Evolutionary conservation across 768 basidiomycete species (phyloP), one percentile per base, ranked within the genome.

Genomic region (Lactifluus echinatus): DNA sequence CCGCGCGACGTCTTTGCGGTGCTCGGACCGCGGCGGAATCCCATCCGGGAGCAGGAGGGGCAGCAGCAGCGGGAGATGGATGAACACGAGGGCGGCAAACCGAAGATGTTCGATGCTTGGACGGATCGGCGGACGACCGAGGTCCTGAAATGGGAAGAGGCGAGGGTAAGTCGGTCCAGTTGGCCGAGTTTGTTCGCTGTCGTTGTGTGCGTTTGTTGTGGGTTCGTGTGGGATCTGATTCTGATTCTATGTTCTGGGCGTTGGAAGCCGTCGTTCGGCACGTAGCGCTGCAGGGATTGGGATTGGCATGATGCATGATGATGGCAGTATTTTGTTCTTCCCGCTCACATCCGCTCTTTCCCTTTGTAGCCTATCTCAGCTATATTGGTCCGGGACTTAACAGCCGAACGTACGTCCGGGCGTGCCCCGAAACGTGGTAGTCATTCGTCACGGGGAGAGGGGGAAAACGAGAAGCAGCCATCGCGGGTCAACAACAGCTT

Each of bases 41-140:
- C n/a, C n/a, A n/a, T n/a, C n/a, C n/a, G 0, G 17, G 37, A 12
- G 19, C 15, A 15, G 19, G 39, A 3, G n/a, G n/a, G 15, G n/a
- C 15, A 8, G 4, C 4, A 19, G 2, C 19, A 15, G 14, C 8
- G 10, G 10, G 47, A 23, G 26, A n/a, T 17, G 6, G 28, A n/a
- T 4, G 19, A 8, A 4, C 24, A 11, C 11, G 33, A 36, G 14
- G 6, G 26, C 14, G 31, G 49, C 29, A 57, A 49, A 37, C 63
- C 63, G 1, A 29, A 50, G 50, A 46, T 63, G 34, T 62, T 50
- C 39, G 53, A 62, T 3, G 61, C 54, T 14, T 62, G 60, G 60
- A 52, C 37, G 21, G 53, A 40, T 7, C 29, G 31, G 11, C 26
- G 42, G 39, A 37, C 42, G 0, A 14, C 19, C 2, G 50, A 45